Conservation (phyloP, 805 yeast genomes). For the Metschnikowia santaceciliae region DNA sequence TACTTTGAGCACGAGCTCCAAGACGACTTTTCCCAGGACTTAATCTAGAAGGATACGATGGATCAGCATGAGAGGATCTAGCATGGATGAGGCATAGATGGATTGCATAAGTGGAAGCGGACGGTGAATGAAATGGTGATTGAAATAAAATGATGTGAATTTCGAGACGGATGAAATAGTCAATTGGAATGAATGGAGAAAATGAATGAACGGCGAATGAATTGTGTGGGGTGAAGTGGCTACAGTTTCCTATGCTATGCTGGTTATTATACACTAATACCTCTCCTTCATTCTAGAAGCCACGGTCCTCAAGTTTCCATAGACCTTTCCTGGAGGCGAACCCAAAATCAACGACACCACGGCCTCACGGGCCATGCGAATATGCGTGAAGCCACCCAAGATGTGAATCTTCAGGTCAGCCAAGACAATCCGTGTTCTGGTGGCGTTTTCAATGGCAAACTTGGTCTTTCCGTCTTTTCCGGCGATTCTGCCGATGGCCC, state of each 20-base stretch:
- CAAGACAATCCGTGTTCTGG: conserved; percentile 94
- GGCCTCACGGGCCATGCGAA: conserved; percentile 97
- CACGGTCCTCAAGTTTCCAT: conserved; percentile 93
- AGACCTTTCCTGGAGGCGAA: conserved; percentile 97
- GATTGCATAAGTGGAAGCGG: no score
- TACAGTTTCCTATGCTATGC: neutral
- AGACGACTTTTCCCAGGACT: conserved; percentile 44
- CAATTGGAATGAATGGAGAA: neutral
- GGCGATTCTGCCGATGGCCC: conserved; percentile 99
- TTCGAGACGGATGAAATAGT: no score
- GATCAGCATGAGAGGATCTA: neutral
- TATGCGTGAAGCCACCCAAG: conserved; percentile 94
- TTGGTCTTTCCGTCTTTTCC: conserved; percentile 99
- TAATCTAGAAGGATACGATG: conserved; percentile 12
- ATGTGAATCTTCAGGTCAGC: conserved; percentile 97
- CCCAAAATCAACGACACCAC: conserved; percentile 94
- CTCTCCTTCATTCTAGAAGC: conserved; percentile 97
- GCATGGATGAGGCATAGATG: neutral
- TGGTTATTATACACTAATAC: conserved; percentile 41
- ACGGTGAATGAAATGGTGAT: no score
- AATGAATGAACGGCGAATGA: no score
- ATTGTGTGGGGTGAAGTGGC: neutral
- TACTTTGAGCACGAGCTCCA: conserved; percentile 45
- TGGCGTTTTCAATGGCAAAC: conserved; percentile 97
- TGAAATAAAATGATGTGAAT: no score